Base-by-base conservation (phyloP, 257 asterid genomes). In the Coffea eugenioides region DNA sequence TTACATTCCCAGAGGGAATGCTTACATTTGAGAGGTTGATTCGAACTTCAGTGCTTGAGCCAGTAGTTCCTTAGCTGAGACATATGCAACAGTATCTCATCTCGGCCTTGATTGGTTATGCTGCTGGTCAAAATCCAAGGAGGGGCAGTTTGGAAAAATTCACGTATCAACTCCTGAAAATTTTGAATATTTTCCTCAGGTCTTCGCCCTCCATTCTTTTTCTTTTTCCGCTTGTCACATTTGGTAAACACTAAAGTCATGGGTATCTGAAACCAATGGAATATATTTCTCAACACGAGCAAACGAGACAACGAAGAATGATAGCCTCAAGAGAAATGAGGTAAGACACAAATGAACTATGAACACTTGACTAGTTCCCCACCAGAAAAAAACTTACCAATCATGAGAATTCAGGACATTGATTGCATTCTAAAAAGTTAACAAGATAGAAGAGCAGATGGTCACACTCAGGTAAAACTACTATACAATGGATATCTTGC, bases 51-150 rank as follows among this genome's bases (percentile, higher is more conserved):
- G 83, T 96, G 97, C 85, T 96, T 94, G 80, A 94, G 97, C 99
- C 99, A 94, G 87, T 96, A 96, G 83, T 94, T 96, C 31, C 97
- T 81, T 41, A 96, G 90, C 93, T 96, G 99, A 66, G 99, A 91
- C 94, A 94, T 94, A 86, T 96, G 99, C 90, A 94, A 69, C 85
- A 96, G 72, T 77, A 96, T 92, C 80, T 96, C 99, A 18, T 96
- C 99, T 56, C 99, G 87, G 1, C 99, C 99, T 88, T 91, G 97
- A 80, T 96, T 94, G 21, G 99, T 96, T 54, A 96, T 90, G 49
- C 99, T 94, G 80, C 99, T 94, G 1, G 97, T 96, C 97, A 92
- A 94, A 49, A 96, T 94, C 98, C 99, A 96, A 77, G 99, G 99
- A 8, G 99, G 98, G 5, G 93, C 79, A 2, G 94, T 87, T 83